These are phyloP conservation scores for Marasmius tenuissimus DNA, from an alignment of 1,284 basidiomycete species.

Conservation along the genomic window DNA sequence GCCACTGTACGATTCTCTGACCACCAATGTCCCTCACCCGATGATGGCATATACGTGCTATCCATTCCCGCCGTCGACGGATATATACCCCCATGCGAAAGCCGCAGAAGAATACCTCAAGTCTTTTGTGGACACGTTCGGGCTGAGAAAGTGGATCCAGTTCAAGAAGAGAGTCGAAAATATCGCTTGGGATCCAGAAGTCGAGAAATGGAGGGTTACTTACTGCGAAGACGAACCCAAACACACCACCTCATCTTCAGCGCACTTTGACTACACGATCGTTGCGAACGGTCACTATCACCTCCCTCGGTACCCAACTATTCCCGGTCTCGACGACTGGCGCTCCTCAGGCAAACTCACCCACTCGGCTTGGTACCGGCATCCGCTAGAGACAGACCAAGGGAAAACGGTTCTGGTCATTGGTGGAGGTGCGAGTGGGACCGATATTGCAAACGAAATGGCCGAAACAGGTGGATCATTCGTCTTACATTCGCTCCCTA, in stretches of 20 bases:
- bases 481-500: slow-evolving; percentile 19
- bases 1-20: slow-evolving; percentile 73
- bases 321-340: slow-evolving; percentile 63
- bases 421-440: slow-evolving; percentile 69
- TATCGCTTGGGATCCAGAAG: slow-evolving; percentile 37
- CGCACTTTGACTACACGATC: slow-evolving; percentile 59
- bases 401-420: slow-evolving; percentile 59
- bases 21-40: slow-evolving; percentile 75
- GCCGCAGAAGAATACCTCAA: slow-evolving; percentile 63
- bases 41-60: slow-evolving; percentile 67
- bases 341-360: slow-evolving; percentile 44
- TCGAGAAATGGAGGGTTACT: slow-evolving; percentile 47
- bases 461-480: slow-evolving; percentile 52
- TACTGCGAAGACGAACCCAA: slow-evolving; percentile 8
- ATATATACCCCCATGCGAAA: slow-evolving; percentile 60
- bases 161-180: slow-evolving; percentile 49
- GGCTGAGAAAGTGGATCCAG: slow-evolving; percentile 53
- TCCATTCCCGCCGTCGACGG: slow-evolving; percentile 67
- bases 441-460: slow-evolving; percentile 64
- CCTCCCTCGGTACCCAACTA: slow-evolving; percentile 57
- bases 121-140: slow-evolving; percentile 57
- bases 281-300: slow-evolving; percentile 76
- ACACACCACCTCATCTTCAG: slow-evolving; percentile 31
- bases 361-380: slow-evolving; percentile 70
- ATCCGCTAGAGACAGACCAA: slow-evolving; percentile 40